Conservation (phyloP, 805 yeast species). For the Yamadazyma sp. region DNA sequence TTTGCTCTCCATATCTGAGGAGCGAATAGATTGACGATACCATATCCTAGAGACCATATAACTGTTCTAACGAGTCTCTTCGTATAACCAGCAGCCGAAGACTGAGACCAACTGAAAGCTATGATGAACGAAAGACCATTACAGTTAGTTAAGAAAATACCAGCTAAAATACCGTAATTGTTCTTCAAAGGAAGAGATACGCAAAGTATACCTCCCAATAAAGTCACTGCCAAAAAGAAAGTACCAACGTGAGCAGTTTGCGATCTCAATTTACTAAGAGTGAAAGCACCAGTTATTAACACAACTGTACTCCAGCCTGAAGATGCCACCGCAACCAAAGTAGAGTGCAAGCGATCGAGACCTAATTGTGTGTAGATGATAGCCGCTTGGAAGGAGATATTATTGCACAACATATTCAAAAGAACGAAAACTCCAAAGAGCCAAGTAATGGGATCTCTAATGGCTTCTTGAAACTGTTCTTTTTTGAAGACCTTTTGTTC, state of each 20-base stretch:
- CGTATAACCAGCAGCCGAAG: slow-evolving; percentile 45
- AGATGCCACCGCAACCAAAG: slow-evolving; percentile 8
- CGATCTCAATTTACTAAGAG: slow-evolving; percentile 4
- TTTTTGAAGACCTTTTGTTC: slow-evolving; percentile 45
- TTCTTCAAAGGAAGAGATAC: slow-evolving; percentile 9
- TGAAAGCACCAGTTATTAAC: slow-evolving; percentile 4
- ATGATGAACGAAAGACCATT: slow-evolving; percentile 14
- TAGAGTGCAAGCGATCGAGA: background rate
- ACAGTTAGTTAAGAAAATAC: slow-evolving; percentile 7
- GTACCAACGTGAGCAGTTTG: slow-evolving; percentile 6
- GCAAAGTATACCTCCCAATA: slow-evolving; percentile 7
- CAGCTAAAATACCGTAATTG: slow-evolving; percentile 9
- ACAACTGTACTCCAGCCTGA: slow-evolving; percentile 15
- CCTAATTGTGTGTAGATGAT: slow-evolving; percentile 7
- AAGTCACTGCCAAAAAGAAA: slow-evolving; percentile 1
- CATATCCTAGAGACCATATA: slow-evolving; percentile 40
- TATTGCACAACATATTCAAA: slow-evolving; percentile 12
- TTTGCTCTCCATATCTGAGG: slow-evolving; percentile 49
- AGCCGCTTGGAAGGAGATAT: slow-evolving; percentile 9
- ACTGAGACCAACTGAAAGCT: slow-evolving; percentile 21
- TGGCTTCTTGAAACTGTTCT: slow-evolving; percentile 46
- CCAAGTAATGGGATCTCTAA: slow-evolving; percentile 38
- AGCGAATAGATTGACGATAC: slow-evolving; percentile 50
- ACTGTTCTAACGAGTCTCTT: slow-evolving; percentile 47
- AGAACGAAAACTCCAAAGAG: slow-evolving; percentile 13